A percentile compares a stretch with the other conserved stretches of the same genome.
Conservation (phyloP, 345 rosid species). For the Sisymbrium irio region DNA sequence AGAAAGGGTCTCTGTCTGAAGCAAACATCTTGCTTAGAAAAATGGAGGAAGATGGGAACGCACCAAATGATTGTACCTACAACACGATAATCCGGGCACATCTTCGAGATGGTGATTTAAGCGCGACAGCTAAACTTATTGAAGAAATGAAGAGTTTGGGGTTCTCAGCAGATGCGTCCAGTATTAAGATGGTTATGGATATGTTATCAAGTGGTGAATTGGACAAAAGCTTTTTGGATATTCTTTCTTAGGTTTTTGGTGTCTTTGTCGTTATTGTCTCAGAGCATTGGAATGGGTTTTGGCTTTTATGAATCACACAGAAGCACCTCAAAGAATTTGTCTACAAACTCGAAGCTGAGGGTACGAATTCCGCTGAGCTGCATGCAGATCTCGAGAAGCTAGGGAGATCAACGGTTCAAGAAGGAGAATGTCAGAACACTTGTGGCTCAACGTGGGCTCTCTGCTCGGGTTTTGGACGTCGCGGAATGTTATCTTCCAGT, state of each 20-base stretch:
- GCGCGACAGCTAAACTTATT: background rate
- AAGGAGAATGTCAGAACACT: no score
- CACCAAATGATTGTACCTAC: conserved; percentile 16
- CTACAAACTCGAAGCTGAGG: no score
- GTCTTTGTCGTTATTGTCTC: background rate
- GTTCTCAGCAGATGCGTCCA: background rate
- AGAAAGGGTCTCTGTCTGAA: conserved; percentile 1
- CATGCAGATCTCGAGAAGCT: no score
- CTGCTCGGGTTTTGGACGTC: no score
- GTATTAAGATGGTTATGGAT: background rate
- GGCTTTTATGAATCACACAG: background rate
- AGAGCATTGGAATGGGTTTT: background rate
- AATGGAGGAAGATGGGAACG: conserved; percentile 20
- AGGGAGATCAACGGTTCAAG: no score
- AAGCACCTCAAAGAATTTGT: no score
- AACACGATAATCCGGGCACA: background rate
- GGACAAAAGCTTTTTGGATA: background rate
- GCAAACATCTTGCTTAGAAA: background rate
- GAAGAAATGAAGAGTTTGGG: background rate
- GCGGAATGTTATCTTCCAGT: no score
- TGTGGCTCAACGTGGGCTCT: no score
- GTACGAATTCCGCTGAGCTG: no score
- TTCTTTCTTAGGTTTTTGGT: background rate
- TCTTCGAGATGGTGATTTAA: background rate
- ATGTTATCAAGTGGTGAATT: background rate